Evolutionary conservation across 768 basidiomycete species (phyloP).

Genomic region (Russula emetica): DNA sequence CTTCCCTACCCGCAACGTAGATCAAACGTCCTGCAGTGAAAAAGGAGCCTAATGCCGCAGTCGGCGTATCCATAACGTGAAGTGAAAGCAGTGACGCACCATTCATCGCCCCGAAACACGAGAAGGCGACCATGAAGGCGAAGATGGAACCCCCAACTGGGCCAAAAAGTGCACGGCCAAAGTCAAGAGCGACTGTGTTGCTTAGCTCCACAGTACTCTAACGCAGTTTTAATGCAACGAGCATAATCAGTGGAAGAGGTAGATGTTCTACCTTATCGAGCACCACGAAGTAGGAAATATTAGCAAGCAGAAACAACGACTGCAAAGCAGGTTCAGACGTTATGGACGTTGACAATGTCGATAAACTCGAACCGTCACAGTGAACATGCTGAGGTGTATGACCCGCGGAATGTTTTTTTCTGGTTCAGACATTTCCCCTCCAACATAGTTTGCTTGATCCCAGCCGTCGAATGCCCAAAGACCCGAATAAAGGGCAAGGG

Average conservation of each 20-base stretch:
- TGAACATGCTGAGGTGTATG: conserved; percentile 85
- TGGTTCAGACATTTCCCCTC: conserved; percentile 79
- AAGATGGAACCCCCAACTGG: conserved; percentile 83
- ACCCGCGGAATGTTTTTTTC: conserved; percentile 83
- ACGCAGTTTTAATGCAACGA: conserved; percentile 11
- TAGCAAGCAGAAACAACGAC: conserved; percentile 75
- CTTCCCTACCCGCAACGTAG: conserved; percentile 83
- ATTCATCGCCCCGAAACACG: conserved; percentile 93
- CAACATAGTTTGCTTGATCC: conserved; percentile 91
- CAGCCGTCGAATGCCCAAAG: conserved; percentile 97
- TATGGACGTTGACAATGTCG: conserved; percentile 13
- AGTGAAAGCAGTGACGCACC: conserved; percentile 41
- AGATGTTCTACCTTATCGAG: conserved; percentile 62
- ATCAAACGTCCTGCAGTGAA: conserved; percentile 82
- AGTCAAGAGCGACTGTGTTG: conserved; percentile 89
- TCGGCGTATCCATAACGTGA: conserved; percentile 11
- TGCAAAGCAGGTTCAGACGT: conserved; percentile 32
- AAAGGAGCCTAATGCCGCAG: conserved; percentile 48
- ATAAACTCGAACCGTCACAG: conserved; percentile 58
- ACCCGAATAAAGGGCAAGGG: conserved; percentile 92
- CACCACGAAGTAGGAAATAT: conserved; percentile 89
- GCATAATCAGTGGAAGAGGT: not conserved
- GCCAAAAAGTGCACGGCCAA: conserved; percentile 83
- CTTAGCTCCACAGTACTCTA: conserved; percentile 66
- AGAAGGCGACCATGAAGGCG: conserved; percentile 87